Conservation (phyloP, 2,329 filamentous ascomycete genomes). For the Incumbomyces lentus region DNA sequence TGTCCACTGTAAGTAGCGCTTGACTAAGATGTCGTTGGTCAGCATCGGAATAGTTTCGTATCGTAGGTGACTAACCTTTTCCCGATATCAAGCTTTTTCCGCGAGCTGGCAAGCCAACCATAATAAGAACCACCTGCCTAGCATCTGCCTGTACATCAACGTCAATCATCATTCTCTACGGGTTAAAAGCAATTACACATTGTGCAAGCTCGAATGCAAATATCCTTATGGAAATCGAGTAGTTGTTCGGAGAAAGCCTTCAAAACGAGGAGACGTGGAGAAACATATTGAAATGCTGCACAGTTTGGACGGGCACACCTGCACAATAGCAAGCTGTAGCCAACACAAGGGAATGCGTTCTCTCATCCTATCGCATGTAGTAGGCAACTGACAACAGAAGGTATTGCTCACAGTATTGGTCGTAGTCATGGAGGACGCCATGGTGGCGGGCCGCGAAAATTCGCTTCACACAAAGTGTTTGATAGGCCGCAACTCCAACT, state of each 20-base stretch:
- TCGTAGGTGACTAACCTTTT: constrained; percentile 54
- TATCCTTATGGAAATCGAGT: not conserved
- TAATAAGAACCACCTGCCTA: constrained; percentile 93
- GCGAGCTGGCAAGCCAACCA: constrained; percentile 91
- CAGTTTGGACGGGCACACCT: too few relatives aligned
- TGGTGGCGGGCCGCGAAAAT: not conserved
- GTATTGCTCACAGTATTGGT: constrained; percentile 3
- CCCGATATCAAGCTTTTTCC: constrained; percentile 97
- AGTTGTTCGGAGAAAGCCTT: not conserved
- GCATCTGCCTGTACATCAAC: constrained; percentile 60
- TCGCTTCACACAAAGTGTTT: not conserved
- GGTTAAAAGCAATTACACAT: not conserved
- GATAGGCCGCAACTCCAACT: too few relatives aligned
- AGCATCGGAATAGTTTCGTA: too few relatives aligned
- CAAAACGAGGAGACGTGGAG: too few relatives aligned
- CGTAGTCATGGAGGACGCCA: constrained; percentile 5
- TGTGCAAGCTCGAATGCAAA: not conserved
- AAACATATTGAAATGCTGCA: too few relatives aligned
- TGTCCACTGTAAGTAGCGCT: constrained; percentile 92
- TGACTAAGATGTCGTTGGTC: constrained; percentile 44
- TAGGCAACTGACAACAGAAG: not conserved
- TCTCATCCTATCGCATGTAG: too few relatives aligned
- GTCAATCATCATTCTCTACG: constrained; percentile 7
- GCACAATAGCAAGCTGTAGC: too few relatives aligned
- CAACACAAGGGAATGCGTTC: too few relatives aligned